These are phyloP conservation scores for Botrytis sinoallii DNA, from an alignment of 2,329 filamentous ascomycete genomes.

Conservation along the genomic window DNA sequence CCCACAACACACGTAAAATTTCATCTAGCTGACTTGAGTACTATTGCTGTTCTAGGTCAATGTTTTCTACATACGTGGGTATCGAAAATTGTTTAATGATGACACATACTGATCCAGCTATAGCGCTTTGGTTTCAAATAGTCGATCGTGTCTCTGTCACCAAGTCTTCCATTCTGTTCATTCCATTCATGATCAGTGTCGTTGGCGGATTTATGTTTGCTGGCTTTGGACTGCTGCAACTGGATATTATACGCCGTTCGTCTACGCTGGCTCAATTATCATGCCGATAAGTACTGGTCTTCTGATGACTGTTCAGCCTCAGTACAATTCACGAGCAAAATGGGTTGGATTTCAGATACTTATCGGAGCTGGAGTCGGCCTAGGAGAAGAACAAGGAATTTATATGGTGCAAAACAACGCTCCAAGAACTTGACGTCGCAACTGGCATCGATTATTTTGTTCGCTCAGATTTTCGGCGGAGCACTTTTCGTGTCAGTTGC, in stretches of 20 bases:
- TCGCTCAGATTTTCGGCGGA: slow-evolving; percentile 29
- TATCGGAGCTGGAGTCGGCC: slow-evolving; percentile 29
- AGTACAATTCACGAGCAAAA: slow-evolving; percentile 27
- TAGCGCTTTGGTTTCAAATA: not conserved
- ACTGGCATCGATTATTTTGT: slow-evolving; percentile 32
- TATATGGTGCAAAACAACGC: slow-evolving; percentile 34
- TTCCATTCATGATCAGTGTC: not conserved
- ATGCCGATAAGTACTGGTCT: slow-evolving; percentile 41
- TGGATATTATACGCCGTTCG: slow-evolving; percentile 21
- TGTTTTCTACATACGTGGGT: not conserved
- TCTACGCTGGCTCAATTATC: slow-evolving; percentile 43
- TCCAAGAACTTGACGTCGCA: slow-evolving; percentile 31
- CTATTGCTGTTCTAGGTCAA: not conserved
- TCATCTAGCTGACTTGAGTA: not conserved
- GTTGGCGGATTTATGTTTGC: not conserved
- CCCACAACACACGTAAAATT: not conserved
- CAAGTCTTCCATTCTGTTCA: not conserved
- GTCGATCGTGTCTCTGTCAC: not conserved
- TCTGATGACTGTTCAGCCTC: slow-evolving; percentile 39
- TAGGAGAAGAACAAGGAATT: slow-evolving; percentile 28
- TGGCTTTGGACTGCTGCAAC: slow-evolving; percentile 32
- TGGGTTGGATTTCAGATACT: slow-evolving; percentile 39
- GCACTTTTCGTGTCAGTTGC: slow-evolving; percentile 32
- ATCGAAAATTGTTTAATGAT: not conserved
- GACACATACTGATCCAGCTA: not conserved